Percentiles rank a stretch among this genome's conserved stretches.
phyloP scores from a whole-genome alignment of 148 eudicot species.

The Rhododendron vialii region DNA sequence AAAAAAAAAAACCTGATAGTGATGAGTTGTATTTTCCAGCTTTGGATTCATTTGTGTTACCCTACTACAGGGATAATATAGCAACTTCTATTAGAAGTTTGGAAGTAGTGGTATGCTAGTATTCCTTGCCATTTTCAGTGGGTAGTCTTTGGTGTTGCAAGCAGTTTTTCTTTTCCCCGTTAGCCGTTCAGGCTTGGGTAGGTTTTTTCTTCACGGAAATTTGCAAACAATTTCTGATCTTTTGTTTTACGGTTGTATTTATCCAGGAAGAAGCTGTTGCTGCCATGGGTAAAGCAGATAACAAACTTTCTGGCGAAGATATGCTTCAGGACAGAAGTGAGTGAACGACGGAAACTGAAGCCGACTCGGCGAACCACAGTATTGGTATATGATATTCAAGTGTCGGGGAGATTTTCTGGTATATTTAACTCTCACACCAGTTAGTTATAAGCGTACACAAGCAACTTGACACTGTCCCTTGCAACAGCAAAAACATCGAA shows the following conservation, averaged over 20 bases:
- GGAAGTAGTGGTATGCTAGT: background rate
- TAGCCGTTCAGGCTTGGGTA: background rate
- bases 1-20: background rate
- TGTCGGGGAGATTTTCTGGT: background rate
- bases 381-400: background rate
- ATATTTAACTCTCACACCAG: background rate
- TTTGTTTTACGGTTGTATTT: background rate
- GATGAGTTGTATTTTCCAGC: background rate
- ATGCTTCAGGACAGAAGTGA: slow-evolving; percentile 2
- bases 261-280: slow-evolving; percentile 14
- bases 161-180: background rate
- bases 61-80: background rate
- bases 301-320: slow-evolving; percentile 12
- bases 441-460: background rate
- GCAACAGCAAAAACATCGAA: background rate
- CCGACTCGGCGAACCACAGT: background rate
- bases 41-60: background rate
- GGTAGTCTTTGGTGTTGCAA: background rate
- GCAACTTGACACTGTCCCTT: background rate
- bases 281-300: slow-evolving; percentile 4
- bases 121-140: background rate
- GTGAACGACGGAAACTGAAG: background rate
- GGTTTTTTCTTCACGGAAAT: background rate
- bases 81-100: background rate
- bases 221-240: background rate